A percentile compares a stretch with the other conserved stretches of the same genome.
Conservation (phyloP, 2,329 filamentous ascomycete genomes). For the Fusarium sp. region DNA sequence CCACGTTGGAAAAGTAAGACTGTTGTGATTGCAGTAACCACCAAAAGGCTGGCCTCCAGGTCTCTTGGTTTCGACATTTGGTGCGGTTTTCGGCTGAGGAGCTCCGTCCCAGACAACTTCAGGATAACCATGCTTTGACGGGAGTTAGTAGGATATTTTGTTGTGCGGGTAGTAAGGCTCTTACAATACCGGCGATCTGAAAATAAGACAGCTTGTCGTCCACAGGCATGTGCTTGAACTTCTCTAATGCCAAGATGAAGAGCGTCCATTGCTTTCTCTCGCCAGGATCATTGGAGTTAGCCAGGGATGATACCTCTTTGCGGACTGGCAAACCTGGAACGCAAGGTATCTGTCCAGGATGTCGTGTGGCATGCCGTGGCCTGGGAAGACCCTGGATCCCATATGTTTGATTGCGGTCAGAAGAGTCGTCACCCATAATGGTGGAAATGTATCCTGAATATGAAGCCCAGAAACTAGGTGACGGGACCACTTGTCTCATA, state of each 20-base stretch:
- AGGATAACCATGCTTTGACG: slow-evolving; percentile 21
- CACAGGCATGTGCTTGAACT: slow-evolving; percentile 5
- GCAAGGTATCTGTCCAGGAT: slow-evolving; percentile 9
- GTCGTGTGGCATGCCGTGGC: not conserved
- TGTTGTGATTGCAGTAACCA: slow-evolving; percentile 26
- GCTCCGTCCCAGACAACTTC: slow-evolving; percentile 16
- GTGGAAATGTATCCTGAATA: not conserved
- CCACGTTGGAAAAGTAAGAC: slow-evolving; percentile 26
- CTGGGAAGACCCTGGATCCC: slow-evolving; percentile 14
- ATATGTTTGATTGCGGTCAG: not conserved
- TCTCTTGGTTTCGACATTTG: not conserved
- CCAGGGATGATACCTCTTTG: slow-evolving; percentile 6
- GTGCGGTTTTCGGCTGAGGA: not conserved
- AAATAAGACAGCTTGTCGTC: slow-evolving; percentile 14
- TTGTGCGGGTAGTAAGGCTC: not conserved
- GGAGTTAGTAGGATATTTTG: not conserved
- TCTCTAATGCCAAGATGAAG: slow-evolving; percentile 13
- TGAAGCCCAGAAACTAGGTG: not conserved
- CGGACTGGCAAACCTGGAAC: not conserved
- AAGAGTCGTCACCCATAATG: not conserved
- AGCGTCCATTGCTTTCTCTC: slow-evolving; percentile 18
- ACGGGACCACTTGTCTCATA: not conserved
- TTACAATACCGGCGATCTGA: slow-evolving; percentile 23
- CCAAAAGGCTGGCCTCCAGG: slow-evolving; percentile 15
- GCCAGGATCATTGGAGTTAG: not conserved